phyloP scores from a whole-genome alignment of 2,329 filamentous ascomycete genomes.

The Fusarium napiforme region DNA sequence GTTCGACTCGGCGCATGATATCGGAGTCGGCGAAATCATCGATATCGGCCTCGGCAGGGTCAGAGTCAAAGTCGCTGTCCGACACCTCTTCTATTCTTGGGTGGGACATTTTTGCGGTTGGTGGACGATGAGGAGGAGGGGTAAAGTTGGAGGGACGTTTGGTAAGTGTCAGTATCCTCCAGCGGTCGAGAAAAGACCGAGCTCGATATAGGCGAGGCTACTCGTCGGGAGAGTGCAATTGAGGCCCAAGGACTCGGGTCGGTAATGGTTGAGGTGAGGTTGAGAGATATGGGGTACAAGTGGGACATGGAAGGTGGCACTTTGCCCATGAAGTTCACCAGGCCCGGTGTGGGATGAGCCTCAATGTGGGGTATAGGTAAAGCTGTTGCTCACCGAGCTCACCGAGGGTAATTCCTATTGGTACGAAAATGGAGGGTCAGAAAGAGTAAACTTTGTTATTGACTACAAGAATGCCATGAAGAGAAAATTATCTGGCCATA shows the following conservation, averaged over 20 bases:
- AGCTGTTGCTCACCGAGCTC: slow-evolving; percentile 7
- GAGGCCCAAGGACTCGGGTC: slow-evolving; percentile 4
- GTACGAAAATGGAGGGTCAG: background rate
- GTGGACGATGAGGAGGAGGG: slow-evolving; percentile 7
- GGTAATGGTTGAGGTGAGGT: slow-evolving; percentile 12
- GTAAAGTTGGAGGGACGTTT: background rate
- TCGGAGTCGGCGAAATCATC: slow-evolving; percentile 69
- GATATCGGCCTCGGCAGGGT: slow-evolving; percentile 89
- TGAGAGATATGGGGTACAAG: slow-evolving; percentile 32
- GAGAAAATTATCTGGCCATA: background rate
- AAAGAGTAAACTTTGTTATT: background rate
- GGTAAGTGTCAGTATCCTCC: background rate
- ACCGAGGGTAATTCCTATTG: slow-evolving; percentile 10
- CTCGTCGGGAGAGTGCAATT: background rate
- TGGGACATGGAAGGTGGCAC: slow-evolving; percentile 36
- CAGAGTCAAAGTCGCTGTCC: slow-evolving; percentile 80
- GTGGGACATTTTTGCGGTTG: slow-evolving; percentile 73
- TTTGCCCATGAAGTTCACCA: slow-evolving; percentile 26
- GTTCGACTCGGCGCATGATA: slow-evolving; percentile 61
- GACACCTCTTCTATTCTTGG: slow-evolving; percentile 92
- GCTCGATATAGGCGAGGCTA: background rate
- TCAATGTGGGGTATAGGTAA: slow-evolving; percentile 40
- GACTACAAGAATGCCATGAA: background rate
- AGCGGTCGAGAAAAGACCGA: background rate
- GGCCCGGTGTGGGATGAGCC: slow-evolving; percentile 34